Evolutionary conservation across 495 filamentous ascomycete genomes (phyloP).

Genomic region (Acidiella bohemica): DNA sequence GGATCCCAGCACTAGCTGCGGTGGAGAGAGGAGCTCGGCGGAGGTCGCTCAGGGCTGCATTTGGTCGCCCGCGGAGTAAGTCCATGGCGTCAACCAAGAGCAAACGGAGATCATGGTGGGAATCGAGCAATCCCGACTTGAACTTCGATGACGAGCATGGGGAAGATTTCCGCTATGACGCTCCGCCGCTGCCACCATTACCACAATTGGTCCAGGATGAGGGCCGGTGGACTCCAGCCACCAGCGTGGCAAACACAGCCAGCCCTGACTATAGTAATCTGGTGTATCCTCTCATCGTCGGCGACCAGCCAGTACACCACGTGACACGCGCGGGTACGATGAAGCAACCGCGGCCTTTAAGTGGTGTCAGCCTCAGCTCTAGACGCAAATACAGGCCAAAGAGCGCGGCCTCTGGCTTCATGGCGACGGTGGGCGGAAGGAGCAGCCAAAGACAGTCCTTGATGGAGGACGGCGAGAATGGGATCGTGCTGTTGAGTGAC

Average conservation of each 20-base stretch:
- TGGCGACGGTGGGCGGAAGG: conserved; percentile 2
- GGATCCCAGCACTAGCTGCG: background rate
- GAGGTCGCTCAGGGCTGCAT: background rate
- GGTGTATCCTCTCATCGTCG: background rate
- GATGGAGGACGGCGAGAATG: conserved; percentile 5
- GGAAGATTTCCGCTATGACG: background rate
- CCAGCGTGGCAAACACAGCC: conserved; percentile 1
- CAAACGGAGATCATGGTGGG: conserved; percentile 5
- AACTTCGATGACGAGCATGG: conserved; percentile 1
- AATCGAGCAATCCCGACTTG: conserved; percentile 8
- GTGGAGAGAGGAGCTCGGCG: background rate
- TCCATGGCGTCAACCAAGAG: conserved; percentile 1
- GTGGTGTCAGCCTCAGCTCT: conserved; percentile 1
- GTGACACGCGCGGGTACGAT: conserved; percentile 2
- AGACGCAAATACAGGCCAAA: conserved; percentile 1
- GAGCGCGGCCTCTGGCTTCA: conserved; percentile 8
- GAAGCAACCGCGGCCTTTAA: conserved; percentile 10
- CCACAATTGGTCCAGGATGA: conserved; percentile 4
- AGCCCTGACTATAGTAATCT: conserved; percentile 1
- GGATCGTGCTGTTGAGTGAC: conserved; percentile 4
- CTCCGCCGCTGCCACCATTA: conserved; percentile 2
- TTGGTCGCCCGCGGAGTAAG: conserved; percentile 1
- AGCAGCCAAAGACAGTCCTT: conserved; percentile 1
- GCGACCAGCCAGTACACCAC: background rate
- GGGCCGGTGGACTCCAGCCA: conserved; percentile 1